Base-by-base conservation (phyloP, 2,329 filamentous ascomycete genomes). In the Ophiostoma quercus region DNA sequence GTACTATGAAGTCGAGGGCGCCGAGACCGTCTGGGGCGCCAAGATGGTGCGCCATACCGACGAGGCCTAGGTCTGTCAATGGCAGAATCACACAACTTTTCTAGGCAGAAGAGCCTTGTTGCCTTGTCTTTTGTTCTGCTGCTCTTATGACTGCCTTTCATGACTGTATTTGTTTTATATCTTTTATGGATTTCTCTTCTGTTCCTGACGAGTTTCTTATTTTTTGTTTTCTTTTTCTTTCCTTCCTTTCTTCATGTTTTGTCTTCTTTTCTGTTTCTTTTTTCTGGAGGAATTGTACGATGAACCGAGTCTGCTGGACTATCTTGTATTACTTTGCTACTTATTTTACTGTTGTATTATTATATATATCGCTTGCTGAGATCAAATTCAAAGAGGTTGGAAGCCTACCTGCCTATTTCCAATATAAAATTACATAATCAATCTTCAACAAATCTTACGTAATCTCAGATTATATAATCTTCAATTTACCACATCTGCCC, bases 21-120 rank as follows among this genome's bases (percentile, higher is more conserved):
- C 77, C 3, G 80, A 83, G 72, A 78, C 79, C 66, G 76, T 84
- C 7, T 78, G 79, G 67, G 82, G 82, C 3, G 77, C 80, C 3
- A 81, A 81, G 67, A 73, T 83, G 72, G 75, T 80, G 71, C 80
- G 37, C 62, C 19, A 65, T 39, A 79, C 80, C 16, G 77, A 80
- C 69, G 76, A 79, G 25, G 80, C 80, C 47, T 82, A 80, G 79
- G 70, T 71, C 66, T 22, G 39, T 16, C 2, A n/a, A 57, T 12
- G n/a, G 22, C 51, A 57, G 9, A 8, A 22, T 1, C 34, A 34
- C 51, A 12, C 8, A 25, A 22, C 7, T 54, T 19, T 3, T 25
- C n/a, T 57, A 22, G 51, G 43, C 43, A 47, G 43, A 47, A 47
- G 16, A 7, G 43, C 16, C 43, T n/a, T 41, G 39, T 14, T 41